Evolutionary conservation across 148 eudicot species (phyloP).

Genomic region (Amaranthus cruentus): DNA sequence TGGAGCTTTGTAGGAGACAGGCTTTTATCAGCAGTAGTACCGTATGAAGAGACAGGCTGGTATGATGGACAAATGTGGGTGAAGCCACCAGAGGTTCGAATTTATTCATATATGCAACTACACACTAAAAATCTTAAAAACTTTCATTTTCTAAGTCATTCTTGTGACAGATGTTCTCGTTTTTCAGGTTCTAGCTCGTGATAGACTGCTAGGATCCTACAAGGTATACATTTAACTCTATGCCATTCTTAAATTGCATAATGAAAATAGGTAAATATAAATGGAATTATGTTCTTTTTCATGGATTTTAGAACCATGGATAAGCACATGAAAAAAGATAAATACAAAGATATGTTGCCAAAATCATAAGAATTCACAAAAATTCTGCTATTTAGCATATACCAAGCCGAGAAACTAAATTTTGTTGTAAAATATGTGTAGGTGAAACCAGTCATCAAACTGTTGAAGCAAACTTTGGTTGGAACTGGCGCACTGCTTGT

Average conservation of each 20-base stretch:
- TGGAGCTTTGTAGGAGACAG: slow-evolving; percentile 98
- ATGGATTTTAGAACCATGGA: no score
- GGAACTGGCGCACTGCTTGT: slow-evolving; percentile 86
- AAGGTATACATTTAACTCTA: slow-evolving; percentile 43
- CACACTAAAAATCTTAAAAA: background rate
- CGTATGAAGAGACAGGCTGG: slow-evolving; percentile 96
- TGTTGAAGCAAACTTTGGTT: slow-evolving; percentile 92
- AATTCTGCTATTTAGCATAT: background rate
- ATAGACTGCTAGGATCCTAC: slow-evolving; percentile 84
- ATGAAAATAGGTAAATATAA: background rate
- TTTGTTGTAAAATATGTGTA: slow-evolving; percentile 18
- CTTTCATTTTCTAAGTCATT: background rate
- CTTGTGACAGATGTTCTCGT: slow-evolving; percentile 3
- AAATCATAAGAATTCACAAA: background rate
- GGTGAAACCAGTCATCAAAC: slow-evolving; percentile 93
- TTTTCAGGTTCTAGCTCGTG: slow-evolving; percentile 86
- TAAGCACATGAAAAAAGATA: background rate
- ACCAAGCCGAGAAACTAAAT: background rate
- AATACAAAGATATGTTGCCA: background rate
- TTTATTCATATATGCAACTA: background rate
- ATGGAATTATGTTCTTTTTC: background rate
- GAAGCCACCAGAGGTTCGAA: slow-evolving; percentile 89
- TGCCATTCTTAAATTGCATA: background rate
- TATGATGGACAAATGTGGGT: slow-evolving; percentile 99
- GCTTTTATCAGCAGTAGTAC: slow-evolving; percentile 88